Conservation (phyloP, 2,329 filamentous ascomycete genomes). For the Penicillium sp. region DNA sequence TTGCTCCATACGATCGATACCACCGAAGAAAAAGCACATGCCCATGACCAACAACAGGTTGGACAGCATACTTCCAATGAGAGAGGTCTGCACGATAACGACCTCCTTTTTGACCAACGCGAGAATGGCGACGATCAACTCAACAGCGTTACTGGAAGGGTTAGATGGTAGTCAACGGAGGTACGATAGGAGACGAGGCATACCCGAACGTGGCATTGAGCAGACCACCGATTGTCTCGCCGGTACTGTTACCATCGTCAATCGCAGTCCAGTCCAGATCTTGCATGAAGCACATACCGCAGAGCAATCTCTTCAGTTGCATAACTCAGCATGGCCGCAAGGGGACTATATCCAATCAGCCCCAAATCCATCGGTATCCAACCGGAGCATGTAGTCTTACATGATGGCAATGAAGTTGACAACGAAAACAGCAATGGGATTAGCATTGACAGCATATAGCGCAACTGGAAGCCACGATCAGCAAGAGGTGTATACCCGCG, state of each 20-base stretch:
- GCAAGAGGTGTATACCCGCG: slow-evolving; percentile 6
- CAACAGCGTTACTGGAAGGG: slow-evolving; percentile 68
- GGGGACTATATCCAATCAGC: slow-evolving; percentile 48
- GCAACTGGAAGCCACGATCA: slow-evolving; percentile 50
- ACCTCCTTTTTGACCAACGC: slow-evolving; percentile 72
- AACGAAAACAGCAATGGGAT: slow-evolving; percentile 68
- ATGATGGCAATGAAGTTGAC: slow-evolving; percentile 95
- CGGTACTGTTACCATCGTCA: slow-evolving; percentile 48
- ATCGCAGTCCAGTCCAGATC: neutral
- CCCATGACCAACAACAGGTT: slow-evolving; percentile 86
- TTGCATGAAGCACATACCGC: slow-evolving; percentile 28
- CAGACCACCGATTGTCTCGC: slow-evolving; percentile 82
- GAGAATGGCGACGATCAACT: slow-evolving; percentile 84
- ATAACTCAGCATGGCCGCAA: slow-evolving; percentile 81
- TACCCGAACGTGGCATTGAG: slow-evolving; percentile 83
- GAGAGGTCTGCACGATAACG: slow-evolving; percentile 84
- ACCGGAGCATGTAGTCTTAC: slow-evolving; percentile 24
- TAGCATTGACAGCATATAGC: slow-evolving; percentile 62
- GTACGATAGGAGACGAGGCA: neutral
- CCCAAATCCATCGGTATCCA: neutral
- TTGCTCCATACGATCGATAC: slow-evolving; percentile 73
- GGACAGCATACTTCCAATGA: slow-evolving; percentile 87
- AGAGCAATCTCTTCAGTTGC: slow-evolving; percentile 84
- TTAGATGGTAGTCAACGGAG: neutral
- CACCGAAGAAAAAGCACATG: slow-evolving; percentile 89